A percentile compares a stretch with the other conserved stretches of the same genome.
Conservation (phyloP, 495 filamentous ascomycete species). For the Neurospora tetrasperma region DNA sequence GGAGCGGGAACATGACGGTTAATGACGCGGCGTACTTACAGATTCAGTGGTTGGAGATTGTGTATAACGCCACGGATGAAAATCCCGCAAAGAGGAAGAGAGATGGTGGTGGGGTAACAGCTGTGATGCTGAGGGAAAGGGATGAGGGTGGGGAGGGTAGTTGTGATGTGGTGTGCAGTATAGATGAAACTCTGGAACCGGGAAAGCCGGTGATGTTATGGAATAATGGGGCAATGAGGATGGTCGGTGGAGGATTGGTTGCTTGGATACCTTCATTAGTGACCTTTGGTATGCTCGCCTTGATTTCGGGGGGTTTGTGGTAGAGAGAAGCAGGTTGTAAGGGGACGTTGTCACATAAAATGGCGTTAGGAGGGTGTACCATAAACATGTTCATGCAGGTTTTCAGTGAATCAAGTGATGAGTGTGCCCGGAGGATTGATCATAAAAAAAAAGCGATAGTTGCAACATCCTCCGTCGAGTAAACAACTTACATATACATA, state of each 20-base stretch:
- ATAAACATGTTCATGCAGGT: not conserved
- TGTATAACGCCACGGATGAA: conserved; percentile 47
- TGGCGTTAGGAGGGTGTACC: not conserved
- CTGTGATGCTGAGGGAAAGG: conserved; percentile 3
- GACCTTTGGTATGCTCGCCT: not conserved
- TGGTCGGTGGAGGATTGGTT: not conserved
- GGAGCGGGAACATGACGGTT: conserved; percentile 62
- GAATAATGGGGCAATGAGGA: conserved; percentile 24
- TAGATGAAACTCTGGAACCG: conserved; percentile 33
- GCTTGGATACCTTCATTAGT: conserved; percentile 7
- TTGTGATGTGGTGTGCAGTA: conserved; percentile 38
- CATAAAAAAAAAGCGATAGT: not conserved
- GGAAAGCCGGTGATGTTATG: conserved; percentile 37
- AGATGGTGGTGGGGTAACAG: not conserved
- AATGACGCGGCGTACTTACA: conserved; percentile 51
- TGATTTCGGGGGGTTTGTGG: not conserved
- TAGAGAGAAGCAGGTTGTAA: not conserved
- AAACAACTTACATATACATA: not conserved
- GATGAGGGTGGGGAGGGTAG: conserved; percentile 14
- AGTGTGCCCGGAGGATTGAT: not conserved
- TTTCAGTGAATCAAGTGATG: not conserved
- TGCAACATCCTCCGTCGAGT: not conserved
- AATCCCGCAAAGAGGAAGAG: not conserved
- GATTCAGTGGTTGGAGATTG: conserved; percentile 65
- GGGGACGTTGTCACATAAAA: not conserved